phyloP scores from a whole-genome alignment of 371 early-diverging fungal genomes.

The Mucor piriformis region DNA sequence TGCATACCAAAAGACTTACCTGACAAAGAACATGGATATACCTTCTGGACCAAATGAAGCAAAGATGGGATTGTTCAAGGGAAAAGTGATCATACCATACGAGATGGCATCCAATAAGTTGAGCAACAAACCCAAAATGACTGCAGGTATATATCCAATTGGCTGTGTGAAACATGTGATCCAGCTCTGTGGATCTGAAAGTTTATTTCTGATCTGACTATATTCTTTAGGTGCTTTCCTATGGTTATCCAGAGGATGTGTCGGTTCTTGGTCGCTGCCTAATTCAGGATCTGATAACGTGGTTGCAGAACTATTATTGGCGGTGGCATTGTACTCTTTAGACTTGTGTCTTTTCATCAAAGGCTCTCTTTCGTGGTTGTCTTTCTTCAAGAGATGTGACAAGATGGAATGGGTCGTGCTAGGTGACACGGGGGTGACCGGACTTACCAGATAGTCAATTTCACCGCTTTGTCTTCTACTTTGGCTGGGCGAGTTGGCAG shows the following conservation, averaged over 20 bases:
- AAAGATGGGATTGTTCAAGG: conserved; percentile 75
- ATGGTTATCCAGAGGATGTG: background rate
- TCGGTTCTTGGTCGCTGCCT: background rate
- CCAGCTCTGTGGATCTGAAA: conserved; percentile 12
- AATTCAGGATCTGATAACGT: background rate
- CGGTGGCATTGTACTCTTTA: conserved; percentile 1
- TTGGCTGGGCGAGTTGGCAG: conserved; percentile 14
- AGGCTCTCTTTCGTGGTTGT: conserved; percentile 7
- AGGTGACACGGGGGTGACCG: conserved; percentile 12
- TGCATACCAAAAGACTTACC: no score
- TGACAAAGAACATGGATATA: conserved; percentile 91
- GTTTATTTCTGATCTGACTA: background rate
- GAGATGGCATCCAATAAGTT: conserved; percentile 93
- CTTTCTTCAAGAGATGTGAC: conserved; percentile 12
- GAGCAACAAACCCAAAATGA: conserved; percentile 84
- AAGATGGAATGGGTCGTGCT: conserved; percentile 16
- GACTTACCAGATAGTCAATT: conserved; percentile 3
- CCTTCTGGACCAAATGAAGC: conserved; percentile 86
- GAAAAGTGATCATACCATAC: conserved; percentile 94
- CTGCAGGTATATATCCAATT: conserved; percentile 81
- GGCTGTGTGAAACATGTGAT: conserved; percentile 36
- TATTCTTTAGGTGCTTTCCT: background rate
- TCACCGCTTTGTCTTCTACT: conserved; percentile 1
- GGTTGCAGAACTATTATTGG: background rate
- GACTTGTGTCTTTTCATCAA: conserved; percentile 7